These are phyloP conservation scores for Strigomonas culicis DNA, from an alignment of 208 protist genomes.

Conservation along the genomic window DNA sequence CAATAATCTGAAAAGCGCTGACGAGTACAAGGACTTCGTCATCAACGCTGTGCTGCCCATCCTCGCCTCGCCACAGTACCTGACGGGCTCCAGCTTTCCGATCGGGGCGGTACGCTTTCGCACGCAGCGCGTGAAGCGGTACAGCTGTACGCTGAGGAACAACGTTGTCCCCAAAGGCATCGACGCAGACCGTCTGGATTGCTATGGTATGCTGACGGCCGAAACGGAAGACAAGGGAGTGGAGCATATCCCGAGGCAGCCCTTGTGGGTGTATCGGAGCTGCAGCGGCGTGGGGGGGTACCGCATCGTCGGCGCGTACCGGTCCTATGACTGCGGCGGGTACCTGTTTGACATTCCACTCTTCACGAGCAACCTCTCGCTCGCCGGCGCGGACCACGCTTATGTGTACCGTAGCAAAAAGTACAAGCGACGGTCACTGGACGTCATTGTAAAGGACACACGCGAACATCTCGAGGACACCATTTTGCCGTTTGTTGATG, in stretches of 20 bases:
- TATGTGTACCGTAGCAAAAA: too few relatives aligned
- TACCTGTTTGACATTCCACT: conserved; percentile 43
- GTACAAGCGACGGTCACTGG: too few relatives aligned
- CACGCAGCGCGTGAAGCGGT: conserved; percentile 24
- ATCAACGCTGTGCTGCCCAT: conserved; percentile 21
- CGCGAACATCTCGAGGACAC: too few relatives aligned
- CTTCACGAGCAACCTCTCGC: too few relatives aligned
- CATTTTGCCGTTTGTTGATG: conserved; percentile 43
- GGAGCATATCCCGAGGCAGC: conserved; percentile 10
- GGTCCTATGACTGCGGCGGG: conserved; percentile 49
- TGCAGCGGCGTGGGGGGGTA: conserved; percentile 23
- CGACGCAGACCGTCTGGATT: neutral
- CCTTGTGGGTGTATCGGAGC: conserved; percentile 23
- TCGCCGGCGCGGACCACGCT: too few relatives aligned
- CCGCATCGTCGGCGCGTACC: neutral
- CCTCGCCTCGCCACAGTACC: conserved; percentile 15
- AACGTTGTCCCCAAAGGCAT: conserved; percentile 10
- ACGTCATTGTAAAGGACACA: too few relatives aligned
- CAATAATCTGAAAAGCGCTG: conserved; percentile 15
- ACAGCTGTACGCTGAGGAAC: conserved; percentile 22
- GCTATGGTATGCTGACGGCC: conserved; percentile 9
- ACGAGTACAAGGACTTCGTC: conserved; percentile 31
- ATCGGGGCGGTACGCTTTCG: conserved; percentile 30
- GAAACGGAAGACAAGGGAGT: conserved; percentile 11
- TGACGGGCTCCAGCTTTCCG: conserved; percentile 20